phyloP scores from a whole-genome alignment of 2,329 filamentous ascomycete genomes.

The Mollisia scopiformis region DNA sequence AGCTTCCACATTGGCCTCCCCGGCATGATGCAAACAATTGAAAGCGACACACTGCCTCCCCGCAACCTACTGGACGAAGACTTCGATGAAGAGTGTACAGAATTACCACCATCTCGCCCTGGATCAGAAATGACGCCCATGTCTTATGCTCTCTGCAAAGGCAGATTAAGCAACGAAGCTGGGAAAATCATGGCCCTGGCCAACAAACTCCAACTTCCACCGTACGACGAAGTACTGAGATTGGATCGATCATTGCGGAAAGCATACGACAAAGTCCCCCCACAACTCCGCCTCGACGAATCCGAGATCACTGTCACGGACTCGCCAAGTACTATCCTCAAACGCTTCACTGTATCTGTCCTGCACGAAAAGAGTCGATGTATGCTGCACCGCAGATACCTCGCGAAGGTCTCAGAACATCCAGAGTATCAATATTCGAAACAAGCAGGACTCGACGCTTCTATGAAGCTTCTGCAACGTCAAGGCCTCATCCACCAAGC shows the following conservation, averaged over 20 bases:
- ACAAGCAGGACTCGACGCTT: constrained; percentile 52
- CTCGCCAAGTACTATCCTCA: constrained; percentile 49
- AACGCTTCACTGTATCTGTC: constrained; percentile 54
- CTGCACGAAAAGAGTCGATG: constrained; percentile 59
- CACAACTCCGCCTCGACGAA: constrained; percentile 51
- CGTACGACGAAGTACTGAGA: constrained; percentile 51
- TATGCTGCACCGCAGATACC: constrained; percentile 57
- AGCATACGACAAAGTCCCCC: constrained; percentile 49
- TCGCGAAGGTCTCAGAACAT: constrained; percentile 46
- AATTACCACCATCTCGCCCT: constrained; percentile 60
- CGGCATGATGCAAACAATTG: constrained; percentile 64
- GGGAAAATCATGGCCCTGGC: constrained; percentile 53
- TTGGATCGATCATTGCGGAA: constrained; percentile 26
- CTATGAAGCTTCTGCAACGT: constrained; percentile 49
- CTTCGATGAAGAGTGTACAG: constrained; percentile 57
- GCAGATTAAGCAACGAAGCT: constrained; percentile 50
- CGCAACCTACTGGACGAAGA: constrained; percentile 68
- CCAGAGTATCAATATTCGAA: constrained; percentile 57
- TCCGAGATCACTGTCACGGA: constrained; percentile 54
- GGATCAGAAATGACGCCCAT: constrained; percentile 60
- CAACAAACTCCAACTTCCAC: constrained; percentile 50
- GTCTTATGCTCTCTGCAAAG: constrained; percentile 58
- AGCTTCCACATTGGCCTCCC: constrained; percentile 71
- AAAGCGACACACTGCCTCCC: constrained; percentile 64
- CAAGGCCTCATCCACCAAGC: constrained; percentile 52